A percentile compares a stretch with the other conserved stretches of the same genome.
Evolutionary conservation across 805 yeast species (phyloP).

Genomic region (Candida methanosorbosa): DNA sequence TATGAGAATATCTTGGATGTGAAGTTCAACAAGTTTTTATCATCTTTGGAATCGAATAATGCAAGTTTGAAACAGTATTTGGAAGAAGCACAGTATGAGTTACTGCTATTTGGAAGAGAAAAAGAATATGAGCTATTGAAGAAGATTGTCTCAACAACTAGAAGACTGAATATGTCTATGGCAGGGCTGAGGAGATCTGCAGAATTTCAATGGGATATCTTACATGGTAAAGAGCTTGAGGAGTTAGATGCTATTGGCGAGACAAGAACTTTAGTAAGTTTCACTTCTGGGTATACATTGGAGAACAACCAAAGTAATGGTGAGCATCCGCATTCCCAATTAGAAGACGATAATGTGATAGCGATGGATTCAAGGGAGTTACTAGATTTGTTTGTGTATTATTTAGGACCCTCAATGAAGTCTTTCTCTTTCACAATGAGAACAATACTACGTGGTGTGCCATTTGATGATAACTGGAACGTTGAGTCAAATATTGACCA

Average conservation of each 20-base stretch:
- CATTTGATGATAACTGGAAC: constrained; percentile 35
- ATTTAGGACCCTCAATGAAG: constrained; percentile 66
- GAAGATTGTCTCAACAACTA: constrained; percentile 42
- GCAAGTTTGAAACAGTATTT: constrained; percentile 30
- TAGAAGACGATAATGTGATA: constrained; percentile 10
- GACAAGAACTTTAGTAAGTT: constrained; percentile 11
- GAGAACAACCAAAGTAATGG: constrained; percentile 5
- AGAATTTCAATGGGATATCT: constrained; percentile 53
- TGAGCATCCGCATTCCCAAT: constrained; percentile 4
- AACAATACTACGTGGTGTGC: constrained; percentile 50
- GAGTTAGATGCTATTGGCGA: constrained; percentile 1
- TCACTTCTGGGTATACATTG: neutral
- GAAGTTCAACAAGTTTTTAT: constrained; percentile 28
- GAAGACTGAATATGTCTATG: constrained; percentile 43
- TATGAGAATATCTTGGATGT: constrained; percentile 35
- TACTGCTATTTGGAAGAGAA: constrained; percentile 45
- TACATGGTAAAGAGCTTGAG: constrained; percentile 22
- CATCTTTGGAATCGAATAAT: constrained; percentile 31
- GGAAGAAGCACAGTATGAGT: constrained; percentile 58
- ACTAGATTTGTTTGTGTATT: constrained; percentile 56
- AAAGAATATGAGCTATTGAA: constrained; percentile 37
- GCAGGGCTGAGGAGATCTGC: constrained; percentile 64
- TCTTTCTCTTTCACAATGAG: constrained; percentile 57
- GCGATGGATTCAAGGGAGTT: constrained; percentile 32
- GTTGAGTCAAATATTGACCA: constrained; percentile 32